Conservation (phyloP, 2,329 filamentous ascomycete genomes). For the Calonectria henricotiae region DNA sequence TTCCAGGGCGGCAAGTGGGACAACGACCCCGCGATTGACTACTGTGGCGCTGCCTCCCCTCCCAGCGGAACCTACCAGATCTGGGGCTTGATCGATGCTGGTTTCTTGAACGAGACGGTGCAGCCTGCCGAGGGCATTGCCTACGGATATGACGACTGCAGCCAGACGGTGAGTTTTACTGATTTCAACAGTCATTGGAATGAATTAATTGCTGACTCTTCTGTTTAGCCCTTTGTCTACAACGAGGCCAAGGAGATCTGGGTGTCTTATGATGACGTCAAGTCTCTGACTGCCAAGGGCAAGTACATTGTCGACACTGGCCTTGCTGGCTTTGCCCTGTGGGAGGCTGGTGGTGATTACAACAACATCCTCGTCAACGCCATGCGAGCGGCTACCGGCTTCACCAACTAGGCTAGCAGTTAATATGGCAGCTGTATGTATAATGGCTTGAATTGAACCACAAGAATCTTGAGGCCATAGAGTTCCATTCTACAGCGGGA, state of each 20-base stretch:
- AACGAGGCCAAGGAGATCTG: conserved; percentile 41
- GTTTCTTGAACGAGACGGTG: conserved; percentile 37
- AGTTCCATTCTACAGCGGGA: conserved; percentile 3
- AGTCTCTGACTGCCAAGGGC: conserved; percentile 43
- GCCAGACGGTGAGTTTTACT: conserved; percentile 42
- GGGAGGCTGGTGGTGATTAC: conserved; percentile 46
- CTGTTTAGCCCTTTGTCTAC: conserved; percentile 40
- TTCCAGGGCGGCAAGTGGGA: conserved; percentile 50
- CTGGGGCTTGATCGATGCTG: conserved; percentile 48
- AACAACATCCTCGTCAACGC: conserved; percentile 47
- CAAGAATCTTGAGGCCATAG: not conserved
- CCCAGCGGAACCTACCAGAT: conserved; percentile 44
- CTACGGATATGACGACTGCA: conserved; percentile 43
- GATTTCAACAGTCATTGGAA: not conserved
- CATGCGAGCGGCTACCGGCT: conserved; percentile 39
- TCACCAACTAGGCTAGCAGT: conserved; percentile 21
- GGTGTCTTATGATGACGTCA: conserved; percentile 44
- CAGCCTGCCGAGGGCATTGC: conserved; percentile 41
- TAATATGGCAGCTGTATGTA: no score
- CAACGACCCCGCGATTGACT: conserved; percentile 37
- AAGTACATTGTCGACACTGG: conserved; percentile 36
- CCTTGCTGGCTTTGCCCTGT: conserved; percentile 43
- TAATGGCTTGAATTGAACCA: not conserved
- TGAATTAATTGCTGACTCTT: not conserved
- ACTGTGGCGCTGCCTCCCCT: conserved; percentile 41